Conservation (phyloP, 805 yeast species). For the Myxozyma mucilagina region DNA sequence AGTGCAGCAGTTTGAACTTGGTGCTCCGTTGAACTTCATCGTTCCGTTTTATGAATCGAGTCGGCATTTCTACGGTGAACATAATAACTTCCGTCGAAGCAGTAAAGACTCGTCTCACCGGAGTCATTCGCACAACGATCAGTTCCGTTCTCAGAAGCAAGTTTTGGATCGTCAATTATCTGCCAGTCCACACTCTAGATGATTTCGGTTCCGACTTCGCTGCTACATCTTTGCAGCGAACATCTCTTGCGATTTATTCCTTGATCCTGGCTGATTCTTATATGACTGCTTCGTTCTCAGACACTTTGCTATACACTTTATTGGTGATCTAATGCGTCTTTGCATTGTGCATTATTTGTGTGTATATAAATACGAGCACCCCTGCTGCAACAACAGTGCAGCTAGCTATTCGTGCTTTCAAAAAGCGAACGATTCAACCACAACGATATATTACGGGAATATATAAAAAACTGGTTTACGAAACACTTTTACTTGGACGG, state of each 20-base stretch:
- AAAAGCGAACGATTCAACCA: too few relatives aligned
- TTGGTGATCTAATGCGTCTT: too few relatives aligned
- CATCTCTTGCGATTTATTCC: too few relatives aligned
- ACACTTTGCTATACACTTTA: too few relatives aligned
- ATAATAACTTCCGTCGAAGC: not conserved
- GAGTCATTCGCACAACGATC: not conserved
- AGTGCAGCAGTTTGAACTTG: constrained; percentile 14
- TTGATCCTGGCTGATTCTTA: too few relatives aligned
- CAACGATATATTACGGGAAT: too few relatives aligned
- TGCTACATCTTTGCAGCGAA: not conserved
- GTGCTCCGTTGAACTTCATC: constrained; percentile 9
- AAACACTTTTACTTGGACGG: not conserved
- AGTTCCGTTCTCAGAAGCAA: not conserved
- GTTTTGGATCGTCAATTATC: not conserved
- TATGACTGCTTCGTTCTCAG: too few relatives aligned
- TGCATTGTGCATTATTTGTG: too few relatives aligned
- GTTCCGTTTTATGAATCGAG: constrained; percentile 16
- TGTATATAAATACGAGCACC: too few relatives aligned
- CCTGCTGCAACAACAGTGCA: too few relatives aligned
- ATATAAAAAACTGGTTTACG: too few relatives aligned
- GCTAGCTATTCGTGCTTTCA: too few relatives aligned
- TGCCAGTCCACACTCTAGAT: not conserved
- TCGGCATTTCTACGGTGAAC: not conserved
- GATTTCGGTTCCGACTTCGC: not conserved
- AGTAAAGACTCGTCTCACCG: not conserved